Evolutionary conservation across 2,329 filamentous ascomycete species (phyloP).

Genomic region (Phoma sp.): DNA sequence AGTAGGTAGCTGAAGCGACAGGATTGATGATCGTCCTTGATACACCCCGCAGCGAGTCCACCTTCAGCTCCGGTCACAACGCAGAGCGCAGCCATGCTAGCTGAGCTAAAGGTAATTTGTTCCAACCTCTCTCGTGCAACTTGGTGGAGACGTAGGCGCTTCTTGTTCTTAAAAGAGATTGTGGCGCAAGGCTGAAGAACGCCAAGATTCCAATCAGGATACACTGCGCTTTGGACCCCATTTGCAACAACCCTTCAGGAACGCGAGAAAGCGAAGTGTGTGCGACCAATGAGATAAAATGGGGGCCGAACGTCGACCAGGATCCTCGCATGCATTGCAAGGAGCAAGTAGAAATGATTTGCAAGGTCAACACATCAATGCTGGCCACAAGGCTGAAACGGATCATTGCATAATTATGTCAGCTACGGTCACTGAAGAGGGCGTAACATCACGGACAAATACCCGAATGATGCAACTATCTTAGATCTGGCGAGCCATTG

Average conservation of each 20-base stretch:
- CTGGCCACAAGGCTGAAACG: background rate
- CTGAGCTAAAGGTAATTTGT: constrained; percentile 4
- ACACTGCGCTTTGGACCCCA: background rate
- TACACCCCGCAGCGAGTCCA: background rate
- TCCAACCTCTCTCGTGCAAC: constrained; percentile 10
- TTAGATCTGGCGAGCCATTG: too few species aligned
- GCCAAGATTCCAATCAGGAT: constrained; percentile 20
- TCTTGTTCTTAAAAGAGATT: constrained; percentile 5
- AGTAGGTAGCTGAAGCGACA: constrained; percentile 1
- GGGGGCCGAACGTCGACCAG: background rate
- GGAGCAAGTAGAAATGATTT: background rate
- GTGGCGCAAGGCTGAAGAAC: constrained; percentile 36
- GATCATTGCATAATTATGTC: background rate
- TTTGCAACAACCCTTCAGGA: background rate
- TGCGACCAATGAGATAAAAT: background rate
- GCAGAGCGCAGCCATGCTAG: background rate
- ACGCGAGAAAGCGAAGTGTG: constrained; percentile 5
- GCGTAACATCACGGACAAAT: background rate
- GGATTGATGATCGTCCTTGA: constrained; percentile 8
- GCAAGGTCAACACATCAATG: background rate
- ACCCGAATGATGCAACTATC: background rate
- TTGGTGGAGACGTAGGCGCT: constrained; percentile 8
- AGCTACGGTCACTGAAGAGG: background rate
- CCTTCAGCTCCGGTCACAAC: constrained; percentile 14
- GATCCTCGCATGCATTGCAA: background rate